Evolutionary conservation across 805 yeast species (phyloP), one percentile per base, ranked within the genome.

Genomic region (Candida insectalens): DNA sequence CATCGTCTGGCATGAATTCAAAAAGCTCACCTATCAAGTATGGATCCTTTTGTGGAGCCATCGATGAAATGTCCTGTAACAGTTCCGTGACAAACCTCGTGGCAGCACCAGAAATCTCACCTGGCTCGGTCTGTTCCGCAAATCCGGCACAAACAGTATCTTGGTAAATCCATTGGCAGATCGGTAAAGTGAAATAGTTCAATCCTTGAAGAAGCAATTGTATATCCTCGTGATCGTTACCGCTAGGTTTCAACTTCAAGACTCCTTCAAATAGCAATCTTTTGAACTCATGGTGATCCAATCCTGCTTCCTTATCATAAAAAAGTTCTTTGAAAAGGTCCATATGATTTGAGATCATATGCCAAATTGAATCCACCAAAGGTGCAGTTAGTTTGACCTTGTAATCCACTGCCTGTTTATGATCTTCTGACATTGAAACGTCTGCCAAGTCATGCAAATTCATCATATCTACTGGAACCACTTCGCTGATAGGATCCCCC

Each of bases 151-250:
- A 52, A 27, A 65, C 35, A 2, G 52, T 37, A 7, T 52, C 36
- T 25, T 59, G 57, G 34, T 67, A 50, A 3, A 65, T 35, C 27
- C 65, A 42, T 38, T 69, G 74, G 23, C 60, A 50, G 2, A 67
- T 40, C 2, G 68, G 65, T 16, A 69, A 43, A 36, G 63, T 65
- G 43, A 63, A 65, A 32, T 61, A 62, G 34, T 60, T 50, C 15
- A 65, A 36, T 3, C 43, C 40, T 9, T 41, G 36, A 2, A 63
- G 38, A 4, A 57, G 21, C 28, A 34, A 29, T 5, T 7, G 17
- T 6, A 23, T 16, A 18, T 27, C 31, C 7, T 30, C 25, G 4
- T 36, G 8, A n/a, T 10, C 25, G 8, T 25, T 16, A 5, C 27
- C 35, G 9, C 25, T 27, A 5, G 23, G n/a, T 3, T 43, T 37